Conservation (phyloP, 108 stramenopile species). For the Aureococcus anophagefferens region DNA sequence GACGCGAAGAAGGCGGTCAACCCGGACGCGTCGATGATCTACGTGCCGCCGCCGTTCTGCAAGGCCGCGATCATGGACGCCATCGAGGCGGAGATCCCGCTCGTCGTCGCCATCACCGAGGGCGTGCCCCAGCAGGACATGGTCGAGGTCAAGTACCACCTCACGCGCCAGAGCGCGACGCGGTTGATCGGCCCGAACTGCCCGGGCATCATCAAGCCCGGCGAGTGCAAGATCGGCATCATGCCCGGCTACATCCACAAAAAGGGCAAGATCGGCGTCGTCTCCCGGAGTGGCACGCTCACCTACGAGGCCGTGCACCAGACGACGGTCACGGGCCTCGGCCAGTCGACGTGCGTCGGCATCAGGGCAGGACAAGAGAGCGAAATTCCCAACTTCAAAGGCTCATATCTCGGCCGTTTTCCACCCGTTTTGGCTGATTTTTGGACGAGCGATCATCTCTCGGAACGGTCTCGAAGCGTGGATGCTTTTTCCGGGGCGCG, state of each 20-base stretch:
- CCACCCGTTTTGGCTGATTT: no score
- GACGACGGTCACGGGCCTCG: slow-evolving; percentile 87
- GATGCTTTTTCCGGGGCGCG: no score
- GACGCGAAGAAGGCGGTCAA: slow-evolving; percentile 71
- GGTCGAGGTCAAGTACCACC: slow-evolving; percentile 83
- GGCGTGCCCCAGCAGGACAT: slow-evolving; percentile 99
- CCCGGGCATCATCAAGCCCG: slow-evolving; percentile 99
- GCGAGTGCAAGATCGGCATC: slow-evolving; percentile 98
- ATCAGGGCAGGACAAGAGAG: no score
- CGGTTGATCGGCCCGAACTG: slow-evolving; percentile 97
- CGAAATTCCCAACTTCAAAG: no score
- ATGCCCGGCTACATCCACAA: slow-evolving; percentile 99
- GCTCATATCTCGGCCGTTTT: no score
- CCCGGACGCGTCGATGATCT: slow-evolving; percentile 96
- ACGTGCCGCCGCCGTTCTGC: slow-evolving; percentile 93
- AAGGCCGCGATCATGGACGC: slow-evolving; percentile 87
- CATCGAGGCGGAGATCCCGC: slow-evolving; percentile 81
- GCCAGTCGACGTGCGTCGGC: slow-evolving; percentile 93
- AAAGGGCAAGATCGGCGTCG: slow-evolving; percentile 92
- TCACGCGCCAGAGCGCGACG: slow-evolving; percentile 64
- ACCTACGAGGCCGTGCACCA: slow-evolving; percentile 98
- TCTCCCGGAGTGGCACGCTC: slow-evolving; percentile 84
- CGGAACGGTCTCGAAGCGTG: no score
- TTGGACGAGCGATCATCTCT: no score
- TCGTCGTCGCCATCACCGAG: slow-evolving; percentile 98